Base-by-base conservation (phyloP, 129 eudicot species). In the Pseudognaphalium luteoalbum region DNA sequence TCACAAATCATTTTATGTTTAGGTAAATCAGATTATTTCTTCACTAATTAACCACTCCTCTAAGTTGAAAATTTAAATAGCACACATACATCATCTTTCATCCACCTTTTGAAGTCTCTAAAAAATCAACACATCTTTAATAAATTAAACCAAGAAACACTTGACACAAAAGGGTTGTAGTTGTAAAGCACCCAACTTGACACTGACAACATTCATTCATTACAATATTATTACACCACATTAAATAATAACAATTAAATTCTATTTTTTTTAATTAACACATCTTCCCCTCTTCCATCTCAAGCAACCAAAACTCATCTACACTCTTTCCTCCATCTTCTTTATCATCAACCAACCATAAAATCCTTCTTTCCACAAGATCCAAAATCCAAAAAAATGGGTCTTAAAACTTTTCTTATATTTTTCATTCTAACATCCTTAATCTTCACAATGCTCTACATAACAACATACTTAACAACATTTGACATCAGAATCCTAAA, bases 341-440 rank as follows among this genome's bases (percentile, higher is more conserved):
- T 4, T 29, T 50, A 47, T 22, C 72, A 75, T 3, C 44, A 56
- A 16, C 25, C 21, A 56, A 16, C 61, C 61, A 56, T n/a, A 16
- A 56, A 16, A 3, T 54, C 21, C 1, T 57, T 57, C 22, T 0
- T 57, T 21, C 21, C 6, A 19, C 28, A 57, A n/a, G 28, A 57
- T 57, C 61, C 21, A 5, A 56, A 56, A 57, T 57, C 1, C 1
- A 20, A n/a, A 29, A 30, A 32, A 32, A 64, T 92, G 98, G 85
- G 65, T 42, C 66, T 83, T 83, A 44, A 88, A 88, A 74, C 0
- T 61, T 1, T 80, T 81, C 80, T 72, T 79, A 11, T 93, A 71
- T 83, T 88, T 4, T 86, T 93, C 87, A 78, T 84, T 4, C 56
- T 85, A 29, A 87, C 91, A 14, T 83, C 96, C 17, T 63, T 88